A percentile compares a stretch with the other conserved stretches of the same genome.
phyloP scores from a whole-genome alignment of 116 monocot genomes.

The Zostera marina region DNA sequence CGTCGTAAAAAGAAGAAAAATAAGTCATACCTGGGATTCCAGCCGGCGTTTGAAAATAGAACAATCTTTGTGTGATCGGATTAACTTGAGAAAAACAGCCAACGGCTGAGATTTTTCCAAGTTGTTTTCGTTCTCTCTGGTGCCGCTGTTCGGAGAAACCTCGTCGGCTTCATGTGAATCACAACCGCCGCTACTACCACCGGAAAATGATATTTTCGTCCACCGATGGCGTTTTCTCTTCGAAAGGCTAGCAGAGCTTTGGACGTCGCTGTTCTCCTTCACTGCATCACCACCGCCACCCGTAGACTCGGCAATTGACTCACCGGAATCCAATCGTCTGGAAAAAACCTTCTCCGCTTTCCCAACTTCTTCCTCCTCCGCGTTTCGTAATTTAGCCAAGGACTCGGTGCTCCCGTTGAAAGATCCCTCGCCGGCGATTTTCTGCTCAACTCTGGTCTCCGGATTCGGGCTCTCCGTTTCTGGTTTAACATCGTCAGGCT shows the following conservation, averaged over 20 bases:
- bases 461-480: conserved; percentile 4
- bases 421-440: conserved; percentile 13
- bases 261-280: conserved; percentile 58
- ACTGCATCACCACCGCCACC: conserved; percentile 1
- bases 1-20: neutral
- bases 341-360: conserved; percentile 1
- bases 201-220: conserved; percentile 9
- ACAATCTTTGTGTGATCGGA: conserved; percentile 41
- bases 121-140: neutral
- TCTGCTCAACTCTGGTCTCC: conserved; percentile 3
- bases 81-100: conserved; percentile 31
- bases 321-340: no score
- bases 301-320: no score
- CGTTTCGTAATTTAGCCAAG: conserved; percentile 8
- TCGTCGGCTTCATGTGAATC: conserved; percentile 18
- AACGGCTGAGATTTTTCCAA: conserved; percentile 37
- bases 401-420: conserved; percentile 41
- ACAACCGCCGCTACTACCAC: conserved; percentile 15
- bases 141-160: conserved; percentile 5
- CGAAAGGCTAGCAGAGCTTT: conserved; percentile 62
- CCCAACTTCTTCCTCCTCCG: conserved; percentile 2
- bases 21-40: conserved; percentile 24
- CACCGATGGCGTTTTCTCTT: conserved; percentile 7
- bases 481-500: neutral
- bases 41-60: conserved; percentile 65